phyloP scores from a whole-genome alignment of 2,329 filamentous ascomycete species.

The Cadophora gregata region DNA sequence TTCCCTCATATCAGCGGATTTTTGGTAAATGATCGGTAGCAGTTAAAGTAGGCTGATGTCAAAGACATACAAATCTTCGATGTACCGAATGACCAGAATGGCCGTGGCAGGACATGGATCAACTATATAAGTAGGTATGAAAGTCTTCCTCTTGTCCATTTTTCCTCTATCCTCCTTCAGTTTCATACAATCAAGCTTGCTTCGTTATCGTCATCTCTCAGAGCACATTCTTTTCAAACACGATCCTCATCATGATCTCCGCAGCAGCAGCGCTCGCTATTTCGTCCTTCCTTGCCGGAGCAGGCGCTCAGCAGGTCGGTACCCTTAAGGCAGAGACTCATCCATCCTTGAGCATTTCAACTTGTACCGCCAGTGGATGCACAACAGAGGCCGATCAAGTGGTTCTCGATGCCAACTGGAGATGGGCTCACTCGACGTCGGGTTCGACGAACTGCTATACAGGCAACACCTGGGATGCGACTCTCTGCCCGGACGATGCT shows the following conservation, averaged over 20 bases:
- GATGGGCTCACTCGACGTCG: constrained; percentile 58
- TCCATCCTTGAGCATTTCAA: constrained; percentile 57
- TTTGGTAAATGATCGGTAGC: constrained; percentile 1
- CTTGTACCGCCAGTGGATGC: constrained; percentile 57
- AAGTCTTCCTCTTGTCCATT: not conserved
- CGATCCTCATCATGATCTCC: constrained; percentile 40
- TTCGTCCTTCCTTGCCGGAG: constrained; percentile 51
- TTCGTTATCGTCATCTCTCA: not conserved
- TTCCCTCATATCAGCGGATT: not conserved
- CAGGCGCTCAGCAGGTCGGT: constrained; percentile 56
- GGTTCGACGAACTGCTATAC: constrained; percentile 51
- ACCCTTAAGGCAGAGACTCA: constrained; percentile 56
- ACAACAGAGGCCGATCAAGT: constrained; percentile 54
- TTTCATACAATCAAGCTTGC: not conserved
- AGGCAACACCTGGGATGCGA: constrained; percentile 51
- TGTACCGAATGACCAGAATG: not conserved
- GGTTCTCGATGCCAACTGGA: constrained; percentile 63
- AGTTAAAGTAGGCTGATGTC: constrained; percentile 7
- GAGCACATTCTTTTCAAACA: not conserved
- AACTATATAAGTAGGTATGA: constrained; percentile 1
- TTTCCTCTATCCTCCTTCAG: not conserved
- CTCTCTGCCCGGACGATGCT: constrained; percentile 51
- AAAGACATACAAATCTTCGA: not conserved
- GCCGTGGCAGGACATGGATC: not conserved
- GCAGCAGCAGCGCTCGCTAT: constrained; percentile 46